Percentiles rank a stretch among this genome's conserved stretches.
phyloP scores from a whole-genome alignment of 108 stramenopile genomes.

The Thalassiosira profunda region DNA sequence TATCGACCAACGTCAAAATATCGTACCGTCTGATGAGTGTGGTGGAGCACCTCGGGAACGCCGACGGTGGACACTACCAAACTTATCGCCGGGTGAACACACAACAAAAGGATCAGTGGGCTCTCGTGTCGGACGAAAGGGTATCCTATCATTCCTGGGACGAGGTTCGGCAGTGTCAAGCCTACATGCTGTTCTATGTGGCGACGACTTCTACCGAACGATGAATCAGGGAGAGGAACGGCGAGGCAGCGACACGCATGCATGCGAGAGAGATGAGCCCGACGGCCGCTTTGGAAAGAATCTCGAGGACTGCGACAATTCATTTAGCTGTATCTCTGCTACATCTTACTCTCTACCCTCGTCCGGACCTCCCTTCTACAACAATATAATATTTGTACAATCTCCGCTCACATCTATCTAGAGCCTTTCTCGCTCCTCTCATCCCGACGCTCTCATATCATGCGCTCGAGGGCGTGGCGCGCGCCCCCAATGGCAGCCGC shows the following conservation, averaged over 20 bases:
- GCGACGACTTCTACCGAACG: conserved; percentile 28
- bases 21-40: conserved; percentile 71
- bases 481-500: conserved; percentile 40
- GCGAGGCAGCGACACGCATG: too few species aligned
- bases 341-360: too few species aligned
- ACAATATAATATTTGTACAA: conserved; percentile 3
- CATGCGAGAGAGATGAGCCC: too few species aligned
- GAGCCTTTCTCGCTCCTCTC: background rate
- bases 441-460: background rate
- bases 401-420: background rate
- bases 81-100: conserved; percentile 57
- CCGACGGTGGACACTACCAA: conserved; percentile 79
- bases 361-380: too few species aligned
- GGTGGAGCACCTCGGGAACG: conserved; percentile 81
- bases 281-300: too few species aligned
- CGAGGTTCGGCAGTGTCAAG: conserved; percentile 73
- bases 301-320: too few species aligned
- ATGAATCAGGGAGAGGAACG: too few species aligned
- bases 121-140: conserved; percentile 63
- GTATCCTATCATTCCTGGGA: conserved; percentile 59
- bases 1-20: conserved; percentile 11
- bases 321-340: too few species aligned
- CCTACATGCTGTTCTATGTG: conserved; percentile 89
- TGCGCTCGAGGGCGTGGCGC: conserved; percentile 30
- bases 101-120: conserved; percentile 48